Evolutionary conservation across 192 early-diverging fungal genomes (phyloP), one percentile per base, ranked within the genome.

Genomic region (Coemansia reversa): DNA sequence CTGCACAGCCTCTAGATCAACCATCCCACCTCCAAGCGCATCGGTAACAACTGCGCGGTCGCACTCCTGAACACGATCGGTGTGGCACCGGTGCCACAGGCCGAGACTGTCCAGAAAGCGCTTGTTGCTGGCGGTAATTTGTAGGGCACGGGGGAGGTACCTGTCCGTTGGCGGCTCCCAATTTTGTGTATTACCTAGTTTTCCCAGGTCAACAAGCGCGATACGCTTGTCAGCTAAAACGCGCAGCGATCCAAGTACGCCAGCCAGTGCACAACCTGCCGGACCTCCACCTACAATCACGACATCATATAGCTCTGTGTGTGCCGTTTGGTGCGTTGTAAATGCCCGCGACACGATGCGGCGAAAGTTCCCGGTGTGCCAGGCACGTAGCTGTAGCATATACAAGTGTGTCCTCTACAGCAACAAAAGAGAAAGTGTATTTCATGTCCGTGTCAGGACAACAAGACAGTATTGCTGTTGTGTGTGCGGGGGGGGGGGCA

Each of bases 201-300:
- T 87, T 52, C 88, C 88, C 2, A 89, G 84, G 56, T 98, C 96
- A 18, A 98, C 83, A 20, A 97, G 65, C 29, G 91, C 90, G 49
- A 96, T 77, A 47, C 85, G 84, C 39, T 80, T 79, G 35, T 60
- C 52, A 14, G 23, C 28, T 33, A 74, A 58, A 8, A 62, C 60
- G 32, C 29, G 47, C 11, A 52, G 55, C 4, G 72, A 23, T 14
- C 72, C 67, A 9, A 97, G 81, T 20, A 88, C 85, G 54, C 84
- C 86, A 4, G 93, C 94, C 29, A 95, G 72, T 8, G 94, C 89
- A n/a, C 87, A 91, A 35, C 95, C 95, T 11, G 92, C 86, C 29
- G 93, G 87, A 19, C 95, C 95, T 27, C 93, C 94, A 18, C 95
- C 95, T 16, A 98, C 88, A 68, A 98, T 90, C 29, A 89, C 88